These are phyloP conservation scores for Saccharomyces pastorianus DNA, from an alignment of 1,139 yeast genomes.

Conservation along the genomic window DNA sequence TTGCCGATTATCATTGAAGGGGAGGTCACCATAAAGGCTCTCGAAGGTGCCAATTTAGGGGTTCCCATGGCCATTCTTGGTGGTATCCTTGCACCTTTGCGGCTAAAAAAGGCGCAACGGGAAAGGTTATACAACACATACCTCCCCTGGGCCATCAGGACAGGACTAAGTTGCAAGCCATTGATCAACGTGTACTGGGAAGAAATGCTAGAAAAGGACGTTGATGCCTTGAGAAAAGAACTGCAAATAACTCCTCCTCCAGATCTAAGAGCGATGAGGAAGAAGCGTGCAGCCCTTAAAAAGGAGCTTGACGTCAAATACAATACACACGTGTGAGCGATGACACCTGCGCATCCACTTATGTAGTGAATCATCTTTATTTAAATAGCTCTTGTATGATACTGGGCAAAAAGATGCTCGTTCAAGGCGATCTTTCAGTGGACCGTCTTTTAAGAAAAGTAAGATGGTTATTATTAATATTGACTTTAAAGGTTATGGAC, in stretches of 20 bases:
- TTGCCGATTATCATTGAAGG: slow-evolving; percentile 91
- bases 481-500: neutral
- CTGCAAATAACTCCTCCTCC: slow-evolving; percentile 60
- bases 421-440: neutral
- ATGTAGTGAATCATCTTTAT: too few relatives aligned
- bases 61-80: slow-evolving; percentile 95
- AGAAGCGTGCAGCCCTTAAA: slow-evolving; percentile 21
- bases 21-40: slow-evolving; percentile 84
- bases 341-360: neutral
- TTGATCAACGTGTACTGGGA: slow-evolving; percentile 94
- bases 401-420: neutral
- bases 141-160: slow-evolving; percentile 81
- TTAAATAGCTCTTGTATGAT: too few relatives aligned
- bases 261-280: slow-evolving; percentile 63
- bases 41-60: slow-evolving; percentile 88
- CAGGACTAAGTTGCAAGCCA: slow-evolving; percentile 68
- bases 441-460: neutral
- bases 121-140: slow-evolving; percentile 48
- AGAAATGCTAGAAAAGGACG: slow-evolving; percentile 61
- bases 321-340: slow-evolving; percentile 8
- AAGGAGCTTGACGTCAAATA: slow-evolving; percentile 25
- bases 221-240: slow-evolving; percentile 62
- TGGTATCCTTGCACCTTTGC: slow-evolving; percentile 76
- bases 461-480: neutral
- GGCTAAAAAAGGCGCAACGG: slow-evolving; percentile 47